A percentile compares a stretch with the other conserved stretches of the same genome.
Conservation (phyloP, 331 rosid species). For the Stylosanthes scabra region DNA sequence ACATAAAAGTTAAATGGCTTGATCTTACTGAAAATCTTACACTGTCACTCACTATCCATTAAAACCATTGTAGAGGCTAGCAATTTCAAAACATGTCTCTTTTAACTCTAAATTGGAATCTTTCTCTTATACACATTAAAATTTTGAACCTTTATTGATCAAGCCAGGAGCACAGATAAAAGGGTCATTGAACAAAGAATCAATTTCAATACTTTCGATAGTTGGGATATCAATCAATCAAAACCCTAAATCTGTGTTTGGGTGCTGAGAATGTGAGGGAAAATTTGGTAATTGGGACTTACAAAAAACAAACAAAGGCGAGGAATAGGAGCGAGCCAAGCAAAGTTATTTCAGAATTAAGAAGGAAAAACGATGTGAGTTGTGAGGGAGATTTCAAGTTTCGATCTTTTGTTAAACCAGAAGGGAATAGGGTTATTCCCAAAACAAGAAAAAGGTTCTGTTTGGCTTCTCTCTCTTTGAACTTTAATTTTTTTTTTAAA, state of each 20-base stretch:
- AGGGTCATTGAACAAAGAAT: conserved; percentile 1
- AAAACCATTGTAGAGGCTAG: not conserved
- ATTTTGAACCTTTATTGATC: conserved; percentile 20
- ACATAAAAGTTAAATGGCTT: not conserved
- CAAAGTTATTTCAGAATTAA: conserved; percentile 23
- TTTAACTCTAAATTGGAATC: not conserved
- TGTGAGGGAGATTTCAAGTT: not conserved
- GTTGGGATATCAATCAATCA: conserved; percentile 17
- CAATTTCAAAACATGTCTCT: conserved; percentile 13
- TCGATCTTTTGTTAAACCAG: not conserved
- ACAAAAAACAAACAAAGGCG: conserved; percentile 44
- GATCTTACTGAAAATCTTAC: not conserved
- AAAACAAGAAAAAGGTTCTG: not conserved
- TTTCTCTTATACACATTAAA: not conserved
- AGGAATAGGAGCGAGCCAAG: conserved; percentile 32
- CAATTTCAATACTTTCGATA: conserved; percentile 3
- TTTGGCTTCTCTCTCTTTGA: not conserved
- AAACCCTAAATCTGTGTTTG: conserved; percentile 48
- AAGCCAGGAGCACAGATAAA: conserved; percentile 23
- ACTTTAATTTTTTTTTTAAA: too few species aligned
- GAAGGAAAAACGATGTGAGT: not conserved
- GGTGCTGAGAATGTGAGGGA: conserved; percentile 25
- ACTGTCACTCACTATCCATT: not conserved
- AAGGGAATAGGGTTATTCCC: not conserved
- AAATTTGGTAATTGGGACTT: conserved; percentile 6